Evolutionary conservation across 179 eudicot genomes (phyloP).

Genomic region (Actinidia arguta): DNA sequence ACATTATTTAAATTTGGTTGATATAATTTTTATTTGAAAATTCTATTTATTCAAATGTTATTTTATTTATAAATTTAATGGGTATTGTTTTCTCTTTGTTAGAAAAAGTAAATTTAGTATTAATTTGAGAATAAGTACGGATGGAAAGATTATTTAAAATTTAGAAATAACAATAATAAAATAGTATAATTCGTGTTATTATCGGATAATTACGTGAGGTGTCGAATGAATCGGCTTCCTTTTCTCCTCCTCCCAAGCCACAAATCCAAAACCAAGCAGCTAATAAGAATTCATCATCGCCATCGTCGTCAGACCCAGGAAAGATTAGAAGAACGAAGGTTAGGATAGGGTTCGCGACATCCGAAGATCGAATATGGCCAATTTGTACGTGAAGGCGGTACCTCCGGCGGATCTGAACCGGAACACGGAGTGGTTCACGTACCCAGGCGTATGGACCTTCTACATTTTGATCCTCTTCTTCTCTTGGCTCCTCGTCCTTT

Average conservation of each 20-base stretch:
- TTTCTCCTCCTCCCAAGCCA: too few species aligned
- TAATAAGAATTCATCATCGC: background rate
- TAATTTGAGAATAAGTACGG: too few species aligned
- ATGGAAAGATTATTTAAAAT: too few species aligned
- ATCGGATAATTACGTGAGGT: background rate
- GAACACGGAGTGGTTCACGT: constrained; percentile 58
- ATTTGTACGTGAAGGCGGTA: constrained; percentile 43
- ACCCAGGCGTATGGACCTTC: constrained; percentile 52
- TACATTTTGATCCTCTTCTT: constrained; percentile 51
- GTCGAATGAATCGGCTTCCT: background rate
- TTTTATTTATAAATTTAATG: too few species aligned
- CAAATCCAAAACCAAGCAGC: background rate
- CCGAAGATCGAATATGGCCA: constrained; percentile 27
- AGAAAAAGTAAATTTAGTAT: too few species aligned
- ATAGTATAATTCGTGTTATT: too few species aligned
- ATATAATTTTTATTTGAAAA: too few species aligned
- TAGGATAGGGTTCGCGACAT: background rate
- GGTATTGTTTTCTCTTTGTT: too few species aligned
- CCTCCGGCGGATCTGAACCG: constrained; percentile 53
- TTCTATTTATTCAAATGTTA: too few species aligned
- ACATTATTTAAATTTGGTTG: too few species aligned
- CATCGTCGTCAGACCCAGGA: background rate
- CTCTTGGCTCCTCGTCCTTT: too few species aligned
- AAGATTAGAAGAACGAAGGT: background rate
- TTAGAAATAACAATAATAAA: too few species aligned